Base-by-base conservation (phyloP, 768 basidiomycete genomes). In the Mycena filopes region DNA sequence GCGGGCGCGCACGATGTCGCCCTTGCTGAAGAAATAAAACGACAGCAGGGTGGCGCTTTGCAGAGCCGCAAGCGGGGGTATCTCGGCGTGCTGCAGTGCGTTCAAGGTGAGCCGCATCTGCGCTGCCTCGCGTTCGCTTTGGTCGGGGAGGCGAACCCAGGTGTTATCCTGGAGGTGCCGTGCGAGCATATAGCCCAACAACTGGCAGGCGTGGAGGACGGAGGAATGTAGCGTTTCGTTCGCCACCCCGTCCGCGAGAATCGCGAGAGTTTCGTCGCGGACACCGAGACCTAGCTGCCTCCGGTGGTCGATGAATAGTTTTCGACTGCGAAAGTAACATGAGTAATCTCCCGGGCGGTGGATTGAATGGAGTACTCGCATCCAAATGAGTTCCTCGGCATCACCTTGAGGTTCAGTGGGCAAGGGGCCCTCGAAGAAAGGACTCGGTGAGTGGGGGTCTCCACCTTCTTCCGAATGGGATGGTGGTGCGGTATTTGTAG, bases 111-210 rank as follows among this genome's bases (percentile, higher is more conserved):
- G 38, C 11, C 23, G 21, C 13, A 42, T 0, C 48, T 49, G 48
- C 51, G 59, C 53, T 2, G 50, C 57, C 28, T 63, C 66, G 20
- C 46, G 43, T 21, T 47, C 51, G 57, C 53, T 42, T 42, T 31
- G 38, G 18, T 47, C 60, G 20, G 61, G 51, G 3, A 58, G 51
- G 16, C 26, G 31, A 28, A 60, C 3, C 50, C 51, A 63, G 1
- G 26, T 40, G 33, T 28, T 41, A 29, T 43, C 25, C 18, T 51
- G 41, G 10, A 57, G 36, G 29, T 67, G 66, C 1, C 56, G 61
- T n/a, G 61, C 56, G n/a, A 67, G 42, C 61, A 63, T 63, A 38
- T 41, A 67, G 0, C 66, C 66, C 25, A 67, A 31, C 5, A 67
- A 51, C 47, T 67, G 66, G 31, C 49, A 63, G 11, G 66, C 66